Evolutionary conservation across 2,329 filamentous ascomycete genomes (phyloP), one percentile per base, ranked within the genome.

Genomic region (Fusarium chuoi): DNA sequence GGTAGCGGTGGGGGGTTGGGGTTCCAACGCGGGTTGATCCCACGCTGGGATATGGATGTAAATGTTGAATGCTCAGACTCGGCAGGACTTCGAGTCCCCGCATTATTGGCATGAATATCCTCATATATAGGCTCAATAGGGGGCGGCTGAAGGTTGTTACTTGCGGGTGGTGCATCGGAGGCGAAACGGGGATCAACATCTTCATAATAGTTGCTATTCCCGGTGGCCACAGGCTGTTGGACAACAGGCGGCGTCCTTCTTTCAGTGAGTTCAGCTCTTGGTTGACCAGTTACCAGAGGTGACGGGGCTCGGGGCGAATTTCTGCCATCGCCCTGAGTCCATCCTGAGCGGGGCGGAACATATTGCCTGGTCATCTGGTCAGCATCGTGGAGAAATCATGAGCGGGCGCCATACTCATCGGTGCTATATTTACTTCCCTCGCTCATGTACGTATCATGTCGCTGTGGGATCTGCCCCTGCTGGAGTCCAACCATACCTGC

Each of bases 141-240:
- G 28, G 79, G 77, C 28, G 77, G 77, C 62, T 80, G 66, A 54
- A 75, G 70, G 42, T 77, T 64, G 69, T 80, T 69, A 69, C 75
- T 59, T 73, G 68, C 78, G 78, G 70, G 68, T 46, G 82, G 81
- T 57, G 76, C 74, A n/a, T 75, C 63, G n/a, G 71, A 88, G 39
- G 91, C 93, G 79, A 98, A 98, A 64, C 91, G 93, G 49, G 96
- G 95, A 75, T 98, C 95, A 18, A 98, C 90, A 81, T 98, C 96
- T 86, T 98, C 96, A 79, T 97, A 97, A 83, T 98, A 98, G 71
- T 88, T 84, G 76, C 57, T 74, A 20, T 57, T 63, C 56, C 78
- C 84, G 55, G 45, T 60, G 14, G 58, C 41, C 30, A 73, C 81
- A 69, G 76, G 70, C 13, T 75, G 76, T 58, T 78, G 79, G 45